Conservation (phyloP, 176 grass and related monocot genomes). For the Stipa capillata region DNA sequence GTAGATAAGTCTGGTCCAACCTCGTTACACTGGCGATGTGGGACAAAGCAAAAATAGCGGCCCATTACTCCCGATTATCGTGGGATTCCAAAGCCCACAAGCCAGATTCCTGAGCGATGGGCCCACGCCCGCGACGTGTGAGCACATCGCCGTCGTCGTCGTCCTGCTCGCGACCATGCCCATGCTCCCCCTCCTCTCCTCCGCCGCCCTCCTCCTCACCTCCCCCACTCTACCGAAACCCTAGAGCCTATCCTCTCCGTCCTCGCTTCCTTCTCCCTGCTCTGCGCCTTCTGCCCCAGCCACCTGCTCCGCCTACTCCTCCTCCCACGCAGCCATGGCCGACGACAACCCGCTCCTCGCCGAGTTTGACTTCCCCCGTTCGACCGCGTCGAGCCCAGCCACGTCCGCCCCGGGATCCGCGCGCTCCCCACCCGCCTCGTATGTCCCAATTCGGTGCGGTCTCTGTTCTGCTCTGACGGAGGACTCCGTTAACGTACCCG, state of each 20-base stretch:
- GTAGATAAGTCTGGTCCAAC: no score
- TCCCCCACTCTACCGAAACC: constrained; percentile 9
- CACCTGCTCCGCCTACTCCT: constrained; percentile 33
- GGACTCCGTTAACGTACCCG: not conserved
- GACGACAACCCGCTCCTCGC: constrained; percentile 49
- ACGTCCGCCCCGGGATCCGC: constrained; percentile 75
- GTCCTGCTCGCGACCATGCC: not conserved
- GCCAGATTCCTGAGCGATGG: no score
- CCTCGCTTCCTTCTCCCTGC: constrained; percentile 41
- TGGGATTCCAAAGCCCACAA: no score
- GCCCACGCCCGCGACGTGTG: no score
- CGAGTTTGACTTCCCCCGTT: constrained; percentile 82
- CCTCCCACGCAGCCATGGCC: not conserved
- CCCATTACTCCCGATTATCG: no score
- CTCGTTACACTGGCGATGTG: no score
- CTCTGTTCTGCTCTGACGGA: not conserved
- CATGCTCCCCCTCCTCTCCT: constrained; percentile 23
- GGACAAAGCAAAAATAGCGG: no score
- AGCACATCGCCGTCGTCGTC: no score
- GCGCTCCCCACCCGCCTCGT: constrained; percentile 63
- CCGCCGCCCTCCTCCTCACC: constrained; percentile 18
- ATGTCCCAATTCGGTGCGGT: no score
- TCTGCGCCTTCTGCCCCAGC: constrained; percentile 36
- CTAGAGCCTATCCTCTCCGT: constrained; percentile 9
- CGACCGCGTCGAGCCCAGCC: constrained; percentile 52